Percentiles rank a stretch among this genome's conserved stretches.
phyloP scores from a whole-genome alignment of 2,329 filamentous ascomycete species.

The Helotiales sp. region DNA sequence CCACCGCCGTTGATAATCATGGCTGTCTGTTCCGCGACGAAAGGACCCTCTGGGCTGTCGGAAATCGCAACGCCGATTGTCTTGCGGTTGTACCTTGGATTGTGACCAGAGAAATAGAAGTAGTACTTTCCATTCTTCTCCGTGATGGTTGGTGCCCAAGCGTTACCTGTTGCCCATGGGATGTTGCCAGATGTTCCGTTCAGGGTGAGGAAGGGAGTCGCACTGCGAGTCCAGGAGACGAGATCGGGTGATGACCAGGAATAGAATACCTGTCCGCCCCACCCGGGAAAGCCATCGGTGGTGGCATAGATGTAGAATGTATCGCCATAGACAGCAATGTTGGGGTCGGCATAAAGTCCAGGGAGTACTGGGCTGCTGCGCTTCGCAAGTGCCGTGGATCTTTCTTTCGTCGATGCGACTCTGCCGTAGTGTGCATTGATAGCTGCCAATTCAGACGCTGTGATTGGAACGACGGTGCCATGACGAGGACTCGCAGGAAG shows the following conservation, averaged over 20 bases:
- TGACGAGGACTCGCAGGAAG: slow-evolving; percentile 16
- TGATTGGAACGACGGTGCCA: slow-evolving; percentile 12
- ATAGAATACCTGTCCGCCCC: slow-evolving; percentile 17
- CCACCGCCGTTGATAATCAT: slow-evolving; percentile 17
- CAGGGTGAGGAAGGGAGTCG: slow-evolving; percentile 9
- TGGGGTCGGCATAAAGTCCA: slow-evolving; percentile 10
- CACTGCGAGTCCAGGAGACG: slow-evolving; percentile 8
- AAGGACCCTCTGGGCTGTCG: slow-evolving; percentile 1
- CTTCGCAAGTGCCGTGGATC: background rate
- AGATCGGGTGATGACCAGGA: slow-evolving; percentile 15
- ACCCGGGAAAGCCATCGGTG: slow-evolving; percentile 9
- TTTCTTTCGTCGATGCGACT: background rate
- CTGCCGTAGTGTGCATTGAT: slow-evolving; percentile 10
- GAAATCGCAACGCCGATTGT: slow-evolving; percentile 15
- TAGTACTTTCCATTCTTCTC: slow-evolving; percentile 14
- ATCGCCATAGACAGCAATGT: slow-evolving; percentile 9
- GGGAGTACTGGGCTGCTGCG: slow-evolving; percentile 1
- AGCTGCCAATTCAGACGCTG: slow-evolving; percentile 11
- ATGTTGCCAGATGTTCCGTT: slow-evolving; percentile 16
- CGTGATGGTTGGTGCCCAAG: slow-evolving; percentile 15
- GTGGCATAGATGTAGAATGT: slow-evolving; percentile 18
- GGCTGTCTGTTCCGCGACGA: slow-evolving; percentile 1
- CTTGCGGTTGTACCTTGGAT: slow-evolving; percentile 16
- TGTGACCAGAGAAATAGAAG: slow-evolving; percentile 16
- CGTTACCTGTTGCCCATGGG: slow-evolving; percentile 17